Evolutionary conservation across 2,329 filamentous ascomycete species (phyloP).

Genomic region (Teratosphaeria zuluensis): DNA sequence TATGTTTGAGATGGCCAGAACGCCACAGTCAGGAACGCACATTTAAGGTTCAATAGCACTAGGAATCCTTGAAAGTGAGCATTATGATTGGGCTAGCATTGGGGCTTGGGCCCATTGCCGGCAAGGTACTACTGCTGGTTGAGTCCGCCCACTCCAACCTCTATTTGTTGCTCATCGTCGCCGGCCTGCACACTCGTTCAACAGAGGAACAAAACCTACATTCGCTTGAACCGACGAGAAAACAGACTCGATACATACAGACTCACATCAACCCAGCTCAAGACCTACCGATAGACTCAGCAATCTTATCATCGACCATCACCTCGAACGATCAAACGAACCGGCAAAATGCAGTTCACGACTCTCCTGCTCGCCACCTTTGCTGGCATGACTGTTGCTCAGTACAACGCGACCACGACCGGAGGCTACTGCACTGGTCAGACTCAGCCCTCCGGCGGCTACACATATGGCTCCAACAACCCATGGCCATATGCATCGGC

Average conservation of each 20-base stretch:
- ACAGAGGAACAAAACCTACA: neutral
- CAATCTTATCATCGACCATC: neutral
- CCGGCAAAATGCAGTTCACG: neutral
- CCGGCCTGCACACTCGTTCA: neutral
- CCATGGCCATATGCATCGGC: neutral
- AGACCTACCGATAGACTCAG: neutral
- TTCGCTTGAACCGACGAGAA: neutral
- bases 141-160: neutral
- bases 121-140: neutral
- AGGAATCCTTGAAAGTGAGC: neutral
- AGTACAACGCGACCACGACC: neutral
- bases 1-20: neutral
- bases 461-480: constrained; percentile 3
- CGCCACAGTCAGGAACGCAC: neutral
- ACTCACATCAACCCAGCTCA: neutral
- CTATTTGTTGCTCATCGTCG: neutral
- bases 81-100: neutral
- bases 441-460: neutral
- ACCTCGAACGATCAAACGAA: neutral
- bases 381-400: neutral
- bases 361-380: neutral
- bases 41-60: neutral
- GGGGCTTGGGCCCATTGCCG: neutral
- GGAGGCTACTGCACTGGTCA: neutral
- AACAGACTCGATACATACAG: neutral